Evolutionary conservation across 257 asterid genomes (phyloP).

Genomic region (Nyctanthes arbortristis): DNA sequence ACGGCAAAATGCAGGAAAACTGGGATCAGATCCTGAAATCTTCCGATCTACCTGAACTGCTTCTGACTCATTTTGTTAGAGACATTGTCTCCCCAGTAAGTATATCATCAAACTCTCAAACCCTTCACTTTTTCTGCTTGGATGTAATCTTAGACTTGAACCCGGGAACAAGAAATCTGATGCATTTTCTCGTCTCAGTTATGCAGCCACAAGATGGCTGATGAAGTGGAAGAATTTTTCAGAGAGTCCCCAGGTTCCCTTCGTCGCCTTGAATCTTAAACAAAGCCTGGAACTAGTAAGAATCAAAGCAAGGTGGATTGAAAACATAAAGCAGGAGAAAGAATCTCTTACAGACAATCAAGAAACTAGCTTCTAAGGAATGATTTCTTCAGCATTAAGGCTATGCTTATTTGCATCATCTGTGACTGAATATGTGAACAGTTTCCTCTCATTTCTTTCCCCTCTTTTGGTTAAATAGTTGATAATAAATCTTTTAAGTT

Average conservation of each 20-base stretch:
- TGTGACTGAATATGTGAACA: background rate
- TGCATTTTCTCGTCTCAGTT: slow-evolving; percentile 18
- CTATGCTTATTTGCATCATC: background rate
- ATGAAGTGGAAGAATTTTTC: slow-evolving; percentile 39
- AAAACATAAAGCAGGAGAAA: slow-evolving; percentile 29
- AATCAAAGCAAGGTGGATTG: slow-evolving; percentile 43
- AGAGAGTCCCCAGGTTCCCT: slow-evolving; percentile 21
- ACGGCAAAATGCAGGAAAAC: slow-evolving; percentile 26
- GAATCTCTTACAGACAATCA: slow-evolving; percentile 8
- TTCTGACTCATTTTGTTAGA: slow-evolving; percentile 28
- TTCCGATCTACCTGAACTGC: slow-evolving; percentile 30
- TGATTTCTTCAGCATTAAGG: background rate
- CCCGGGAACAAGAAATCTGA: background rate
- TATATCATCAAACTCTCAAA: background rate
- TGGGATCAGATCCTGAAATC: slow-evolving; percentile 34
- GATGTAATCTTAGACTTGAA: background rate
- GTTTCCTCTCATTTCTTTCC: too few relatives aligned
- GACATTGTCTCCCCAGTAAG: slow-evolving; percentile 34
- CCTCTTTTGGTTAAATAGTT: too few relatives aligned
- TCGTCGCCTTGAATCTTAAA: slow-evolving; percentile 25
- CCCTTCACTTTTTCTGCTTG: background rate
- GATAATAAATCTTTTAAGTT: too few relatives aligned
- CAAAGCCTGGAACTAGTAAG: slow-evolving; percentile 34
- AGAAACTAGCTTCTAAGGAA: slow-evolving; percentile 16
- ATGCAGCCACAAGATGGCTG: slow-evolving; percentile 33